Percentiles rank a stretch among this genome's conserved stretches.
phyloP scores from a whole-genome alignment of 176 grass and related monocot species.

The Ananas comosus region DNA sequence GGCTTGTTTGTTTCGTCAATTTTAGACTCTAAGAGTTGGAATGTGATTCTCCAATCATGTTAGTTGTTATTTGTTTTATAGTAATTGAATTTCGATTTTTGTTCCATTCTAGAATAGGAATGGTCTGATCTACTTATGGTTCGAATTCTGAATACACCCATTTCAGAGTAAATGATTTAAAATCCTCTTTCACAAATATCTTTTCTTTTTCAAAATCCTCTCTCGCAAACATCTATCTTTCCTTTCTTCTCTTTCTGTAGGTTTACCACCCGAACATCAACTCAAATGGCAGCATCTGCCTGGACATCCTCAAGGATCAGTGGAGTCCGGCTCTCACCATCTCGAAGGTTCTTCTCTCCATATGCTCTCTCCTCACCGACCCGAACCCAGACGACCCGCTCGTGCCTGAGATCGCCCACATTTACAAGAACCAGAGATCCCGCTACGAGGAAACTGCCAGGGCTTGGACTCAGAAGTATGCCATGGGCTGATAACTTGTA shows the following conservation, averaged over 20 bases:
- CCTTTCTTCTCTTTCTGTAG: neutral
- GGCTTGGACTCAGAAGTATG: constrained; percentile 91
- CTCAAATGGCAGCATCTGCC: neutral
- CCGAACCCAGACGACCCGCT: constrained; percentile 75
- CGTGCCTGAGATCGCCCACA: constrained; percentile 81
- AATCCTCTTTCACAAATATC: too few relatives aligned
- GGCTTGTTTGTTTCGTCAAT: too few relatives aligned
- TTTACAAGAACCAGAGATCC: constrained; percentile 75
- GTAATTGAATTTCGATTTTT: too few relatives aligned
- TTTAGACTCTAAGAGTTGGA: too few relatives aligned
- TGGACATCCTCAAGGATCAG: neutral
- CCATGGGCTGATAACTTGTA: constrained; percentile 43
- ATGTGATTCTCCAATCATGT: too few relatives aligned
- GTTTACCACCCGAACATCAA: neutral
- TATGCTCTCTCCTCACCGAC: constrained; percentile 80
- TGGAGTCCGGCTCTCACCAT: neutral
- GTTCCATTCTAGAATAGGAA: too few relatives aligned
- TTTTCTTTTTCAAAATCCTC: too few relatives aligned
- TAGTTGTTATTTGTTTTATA: too few relatives aligned
- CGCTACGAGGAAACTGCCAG: constrained; percentile 74
- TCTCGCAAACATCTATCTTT: too few relatives aligned
- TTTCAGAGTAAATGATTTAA: too few relatives aligned
- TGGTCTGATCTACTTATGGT: too few relatives aligned
- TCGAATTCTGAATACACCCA: too few relatives aligned
- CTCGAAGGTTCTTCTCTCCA: constrained; percentile 60